Base-by-base conservation (phyloP, 2,329 filamentous ascomycete genomes). In the Didymellaceae sp. region DNA sequence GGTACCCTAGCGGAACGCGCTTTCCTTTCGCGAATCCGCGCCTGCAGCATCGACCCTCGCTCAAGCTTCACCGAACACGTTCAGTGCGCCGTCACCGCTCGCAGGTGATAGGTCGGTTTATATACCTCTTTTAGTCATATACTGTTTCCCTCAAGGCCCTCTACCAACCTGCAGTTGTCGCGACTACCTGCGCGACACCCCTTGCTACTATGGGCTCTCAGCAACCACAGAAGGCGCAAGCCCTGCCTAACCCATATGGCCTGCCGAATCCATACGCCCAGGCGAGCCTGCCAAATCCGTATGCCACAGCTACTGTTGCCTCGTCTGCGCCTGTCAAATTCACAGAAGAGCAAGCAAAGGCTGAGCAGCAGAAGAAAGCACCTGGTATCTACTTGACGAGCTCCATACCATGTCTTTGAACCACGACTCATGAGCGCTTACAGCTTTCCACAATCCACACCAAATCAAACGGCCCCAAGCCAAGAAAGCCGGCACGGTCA, bases 361-460 rank as follows among this genome's bases (percentile, higher is more conserved):
- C 63, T 33, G 66, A 68, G 49, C 63, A 57, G 53, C 63, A 57
- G 50, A 67, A 66, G 57, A 70, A 69, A 62, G 55, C 55, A 64
- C 57, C 65, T 61, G 67, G 67, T 72, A 71, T 56, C 61, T 66
- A 65, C 52, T 55, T 57, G 55, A 58, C 41, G 47, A 57, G 48
- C 50, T 59, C 60, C 55, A 45, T 41, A 53, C 54, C 37, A 55
- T 52, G 41, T 41, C 42, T 40, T 57, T 61, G 56, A 60, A 55
- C 45, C 51, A 62, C 49, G 54, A 62, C 68, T 71, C 53, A 70
- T 66, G 54, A 52, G 47, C 58, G 43, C 44, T 16, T 59, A 43
- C 53, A 71, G 68, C 58, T 52, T 70, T 70, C 43, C 64, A 67
- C 43, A 69, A 67, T 30, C 68, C 68, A 30, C 65, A 70, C 52